Evolutionary conservation across 148 eudicot species (phyloP).

Genomic region (Nepenthes mirabilis): DNA sequence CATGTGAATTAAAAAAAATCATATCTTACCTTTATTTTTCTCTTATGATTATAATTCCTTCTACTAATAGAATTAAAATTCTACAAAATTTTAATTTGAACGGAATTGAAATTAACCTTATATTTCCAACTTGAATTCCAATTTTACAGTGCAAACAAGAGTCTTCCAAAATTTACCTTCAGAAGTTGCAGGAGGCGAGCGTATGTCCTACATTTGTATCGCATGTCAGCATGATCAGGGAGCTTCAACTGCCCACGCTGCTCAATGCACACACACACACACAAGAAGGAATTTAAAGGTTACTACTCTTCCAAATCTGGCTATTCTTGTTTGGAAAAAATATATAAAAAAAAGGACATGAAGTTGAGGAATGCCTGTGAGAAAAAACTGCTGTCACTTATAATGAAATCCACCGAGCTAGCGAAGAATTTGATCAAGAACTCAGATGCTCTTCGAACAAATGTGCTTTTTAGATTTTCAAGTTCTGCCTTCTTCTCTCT

Average conservation of each 20-base stretch:
- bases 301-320: neutral
- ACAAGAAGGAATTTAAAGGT: conserved; percentile 3
- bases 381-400: conserved; percentile 88
- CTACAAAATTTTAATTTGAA: too few relatives aligned
- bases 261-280: conserved; percentile 9
- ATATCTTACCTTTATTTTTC: too few relatives aligned
- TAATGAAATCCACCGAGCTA: conserved; percentile 94
- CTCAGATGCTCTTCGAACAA: conserved; percentile 89
- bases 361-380: conserved; percentile 54
- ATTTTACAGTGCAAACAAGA: too few relatives aligned
- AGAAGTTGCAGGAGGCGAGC: conserved; percentile 95
- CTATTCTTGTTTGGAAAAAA: neutral
- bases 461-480: conserved; percentile 61
- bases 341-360: neutral
- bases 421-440: conserved; percentile 76
- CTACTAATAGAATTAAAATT: too few relatives aligned
- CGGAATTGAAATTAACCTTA: too few relatives aligned
- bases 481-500: conserved; percentile 83
- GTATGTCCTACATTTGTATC: conserved; percentile 91
- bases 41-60: too few relatives aligned
- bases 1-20: neutral
- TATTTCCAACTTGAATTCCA: too few relatives aligned
- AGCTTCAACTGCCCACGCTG: conserved; percentile 92
- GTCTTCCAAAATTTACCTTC: conserved; percentile 35
- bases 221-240: conserved; percentile 96